Evolutionary conservation across 805 yeast genomes (phyloP).

Genomic region (Candida krabiensis): DNA sequence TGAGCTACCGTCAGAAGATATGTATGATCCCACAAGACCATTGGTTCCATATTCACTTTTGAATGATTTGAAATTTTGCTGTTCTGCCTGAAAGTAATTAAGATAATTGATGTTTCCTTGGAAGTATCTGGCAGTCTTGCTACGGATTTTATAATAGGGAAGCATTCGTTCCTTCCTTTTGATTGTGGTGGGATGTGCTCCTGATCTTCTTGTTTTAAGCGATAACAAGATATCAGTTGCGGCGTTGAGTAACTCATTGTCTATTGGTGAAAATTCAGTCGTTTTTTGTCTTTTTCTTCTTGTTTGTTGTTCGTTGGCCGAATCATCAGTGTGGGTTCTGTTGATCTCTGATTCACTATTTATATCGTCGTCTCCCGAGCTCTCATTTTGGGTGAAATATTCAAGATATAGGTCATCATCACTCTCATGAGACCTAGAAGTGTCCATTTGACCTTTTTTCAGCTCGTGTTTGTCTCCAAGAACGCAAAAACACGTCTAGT

Average conservation of each 20-base stretch:
- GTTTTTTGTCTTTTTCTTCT: not conserved
- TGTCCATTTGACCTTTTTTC: not conserved
- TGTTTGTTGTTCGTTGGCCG: not conserved
- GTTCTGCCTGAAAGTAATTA: constrained; percentile 13
- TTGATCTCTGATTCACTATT: not conserved
- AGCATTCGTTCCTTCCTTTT: constrained; percentile 7
- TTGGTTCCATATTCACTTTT: constrained; percentile 13
- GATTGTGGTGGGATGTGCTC: not conserved
- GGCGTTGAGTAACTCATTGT: not conserved
- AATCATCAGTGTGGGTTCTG: not conserved
- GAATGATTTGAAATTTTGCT: constrained; percentile 7
- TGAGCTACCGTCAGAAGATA: constrained; percentile 14
- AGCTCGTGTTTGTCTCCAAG: too few species aligned
- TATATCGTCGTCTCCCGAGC: not conserved
- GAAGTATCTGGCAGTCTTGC: constrained; percentile 15
- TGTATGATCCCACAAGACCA: constrained; percentile 18
- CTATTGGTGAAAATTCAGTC: not conserved
- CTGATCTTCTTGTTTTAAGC: constrained; percentile 2
- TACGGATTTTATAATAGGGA: constrained; percentile 12
- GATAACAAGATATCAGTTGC: constrained; percentile 2
- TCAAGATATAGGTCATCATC: not conserved
- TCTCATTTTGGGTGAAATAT: not conserved
- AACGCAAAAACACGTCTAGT: too few species aligned
- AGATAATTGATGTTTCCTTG: constrained; percentile 24
- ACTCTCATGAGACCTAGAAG: not conserved